Evolutionary conservation across 257 asterid genomes (phyloP).

Genomic region (Craterostigma plantagineum): DNA sequence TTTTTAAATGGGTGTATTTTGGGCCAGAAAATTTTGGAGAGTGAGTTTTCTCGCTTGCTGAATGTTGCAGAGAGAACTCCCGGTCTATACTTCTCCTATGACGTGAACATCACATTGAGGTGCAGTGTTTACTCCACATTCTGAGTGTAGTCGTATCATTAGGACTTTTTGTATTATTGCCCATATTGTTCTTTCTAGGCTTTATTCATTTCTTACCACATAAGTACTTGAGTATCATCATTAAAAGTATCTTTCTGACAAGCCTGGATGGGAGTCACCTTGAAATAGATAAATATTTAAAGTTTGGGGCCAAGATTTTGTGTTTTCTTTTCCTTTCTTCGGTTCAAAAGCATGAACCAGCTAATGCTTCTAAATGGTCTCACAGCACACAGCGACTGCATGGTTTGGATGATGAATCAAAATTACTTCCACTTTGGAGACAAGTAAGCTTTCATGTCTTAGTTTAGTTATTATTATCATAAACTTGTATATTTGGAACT

Average conservation of each 20-base stretch:
- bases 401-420: slow-evolving; percentile 89
- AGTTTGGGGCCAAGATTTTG: no score
- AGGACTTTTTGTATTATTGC: no score
- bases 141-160: not conserved
- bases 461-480: no score
- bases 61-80: slow-evolving; percentile 70
- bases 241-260: no score
- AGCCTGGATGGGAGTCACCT: no score
- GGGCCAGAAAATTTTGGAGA: slow-evolving; percentile 83
- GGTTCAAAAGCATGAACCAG: slow-evolving; percentile 4
- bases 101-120: slow-evolving; percentile 93
- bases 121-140: slow-evolving; percentile 13
- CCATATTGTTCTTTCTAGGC: no score
- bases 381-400: slow-evolving; percentile 80
- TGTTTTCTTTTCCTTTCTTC: not conserved
- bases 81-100: slow-evolving; percentile 87
- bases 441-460: slow-evolving; percentile 39
- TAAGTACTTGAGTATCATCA: no score
- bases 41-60: slow-evolving; percentile 71
- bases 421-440: slow-evolving; percentile 95
- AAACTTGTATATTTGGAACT: no score
- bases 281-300: no score
- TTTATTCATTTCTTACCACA: no score
- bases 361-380: slow-evolving; percentile 11
- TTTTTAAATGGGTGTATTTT: slow-evolving; percentile 12